Evolutionary conservation across 129 eudicot species (phyloP).

Genomic region (Flaveria trinervia): DNA sequence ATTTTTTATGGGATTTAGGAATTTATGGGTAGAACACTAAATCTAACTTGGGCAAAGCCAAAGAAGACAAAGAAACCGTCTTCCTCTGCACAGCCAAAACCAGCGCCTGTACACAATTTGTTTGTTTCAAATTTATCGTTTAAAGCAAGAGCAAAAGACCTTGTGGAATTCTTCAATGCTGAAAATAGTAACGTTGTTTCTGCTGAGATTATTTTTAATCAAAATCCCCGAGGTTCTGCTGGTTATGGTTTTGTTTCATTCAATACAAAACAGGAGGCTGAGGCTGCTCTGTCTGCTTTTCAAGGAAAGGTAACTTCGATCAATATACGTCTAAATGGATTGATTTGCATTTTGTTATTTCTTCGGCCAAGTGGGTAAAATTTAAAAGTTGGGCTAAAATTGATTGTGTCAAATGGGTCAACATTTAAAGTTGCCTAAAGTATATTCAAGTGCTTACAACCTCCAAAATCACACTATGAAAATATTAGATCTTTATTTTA

Average conservation of each 20-base stretch:
- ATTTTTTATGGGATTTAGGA: conserved; percentile 45
- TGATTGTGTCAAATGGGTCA: not conserved
- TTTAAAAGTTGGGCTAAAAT: not conserved
- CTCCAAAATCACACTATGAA: not conserved
- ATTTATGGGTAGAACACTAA: conserved; percentile 73
- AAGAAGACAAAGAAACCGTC: conserved; percentile 44
- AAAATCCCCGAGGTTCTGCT: conserved; percentile 65
- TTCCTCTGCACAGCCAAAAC: conserved; percentile 53
- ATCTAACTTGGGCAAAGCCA: conserved; percentile 79
- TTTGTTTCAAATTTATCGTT: conserved; percentile 75
- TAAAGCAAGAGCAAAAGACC: conserved; percentile 75
- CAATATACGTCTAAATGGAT: not conserved
- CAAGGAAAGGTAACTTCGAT: conserved; percentile 69
- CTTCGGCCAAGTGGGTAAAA: not conserved
- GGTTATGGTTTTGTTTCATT: conserved; percentile 92
- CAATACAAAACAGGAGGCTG: conserved; percentile 71
- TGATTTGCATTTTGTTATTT: not conserved
- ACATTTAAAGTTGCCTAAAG: not conserved
- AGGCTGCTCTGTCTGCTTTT: conserved; percentile 67
- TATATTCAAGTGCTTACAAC: not conserved
- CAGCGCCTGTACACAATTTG: conserved; percentile 66
- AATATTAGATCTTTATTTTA: not conserved
- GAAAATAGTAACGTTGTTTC: conserved; percentile 61
- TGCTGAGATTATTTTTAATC: conserved; percentile 71
- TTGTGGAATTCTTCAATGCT: conserved; percentile 71